A percentile compares a stretch with the other conserved stretches of the same genome.
These are phyloP conservation scores for Candida tallmaniae DNA, from an alignment of 805 yeast species.

Conservation along the genomic window DNA sequence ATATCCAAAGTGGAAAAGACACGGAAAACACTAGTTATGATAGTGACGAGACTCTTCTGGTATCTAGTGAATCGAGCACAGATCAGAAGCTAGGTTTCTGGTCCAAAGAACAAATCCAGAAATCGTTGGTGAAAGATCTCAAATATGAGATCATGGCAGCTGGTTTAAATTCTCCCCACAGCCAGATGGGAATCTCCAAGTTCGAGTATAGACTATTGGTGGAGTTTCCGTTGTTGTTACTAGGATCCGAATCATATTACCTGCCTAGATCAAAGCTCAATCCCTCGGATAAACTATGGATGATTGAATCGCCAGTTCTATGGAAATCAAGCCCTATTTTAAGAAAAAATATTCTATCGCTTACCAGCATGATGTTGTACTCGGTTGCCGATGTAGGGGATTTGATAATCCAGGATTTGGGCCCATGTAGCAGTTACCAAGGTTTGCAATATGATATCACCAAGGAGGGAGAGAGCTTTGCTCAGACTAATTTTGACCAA, in stretches of 20 bases:
- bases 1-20: too few relatives aligned
- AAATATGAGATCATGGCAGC: too few relatives aligned
- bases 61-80: not conserved
- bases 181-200: slow-evolving; percentile 4
- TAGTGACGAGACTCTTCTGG: not conserved
- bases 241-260: too few relatives aligned
- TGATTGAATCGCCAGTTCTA: slow-evolving; percentile 1
- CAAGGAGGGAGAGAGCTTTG: not conserved
- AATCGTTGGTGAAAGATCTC: too few relatives aligned
- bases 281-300: slow-evolving; percentile 3
- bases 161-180: not conserved
- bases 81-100: not conserved
- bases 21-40: too few relatives aligned
- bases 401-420: slow-evolving; percentile 4
- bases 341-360: slow-evolving; percentile 3
- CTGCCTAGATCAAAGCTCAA: too few relatives aligned
- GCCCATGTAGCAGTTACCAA: slow-evolving; percentile 1
- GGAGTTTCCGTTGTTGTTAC: slow-evolving; percentile 1
- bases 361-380: slow-evolving; percentile 2
- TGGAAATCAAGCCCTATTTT: slow-evolving; percentile 2
- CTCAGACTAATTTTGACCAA: not conserved
- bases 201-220: slow-evolving; percentile 5
- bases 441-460: slow-evolving; percentile 3
- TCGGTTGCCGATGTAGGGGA: slow-evolving; percentile 1
- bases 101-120: not conserved